phyloP scores from a whole-genome alignment of 2,329 filamentous ascomycete species.

The Aspergillus sp. region DNA sequence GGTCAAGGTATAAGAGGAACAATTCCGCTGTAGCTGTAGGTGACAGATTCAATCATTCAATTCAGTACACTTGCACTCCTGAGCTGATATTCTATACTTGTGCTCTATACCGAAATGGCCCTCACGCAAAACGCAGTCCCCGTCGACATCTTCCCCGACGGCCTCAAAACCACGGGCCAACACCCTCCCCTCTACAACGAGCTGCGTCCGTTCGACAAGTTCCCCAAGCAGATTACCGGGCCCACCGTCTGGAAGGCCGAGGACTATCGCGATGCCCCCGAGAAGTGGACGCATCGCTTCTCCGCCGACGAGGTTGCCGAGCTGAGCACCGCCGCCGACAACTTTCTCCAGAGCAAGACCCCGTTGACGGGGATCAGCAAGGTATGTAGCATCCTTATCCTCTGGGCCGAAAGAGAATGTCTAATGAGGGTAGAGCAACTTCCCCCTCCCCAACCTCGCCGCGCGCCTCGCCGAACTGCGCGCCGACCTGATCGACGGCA shows the following conservation, averaged over 20 bases:
- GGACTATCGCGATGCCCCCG: conserved; percentile 62
- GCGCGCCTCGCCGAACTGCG: conserved; percentile 56
- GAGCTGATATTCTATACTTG: too few relatives aligned
- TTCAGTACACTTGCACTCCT: too few relatives aligned
- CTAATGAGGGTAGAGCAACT: conserved; percentile 48
- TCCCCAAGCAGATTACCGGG: conserved; percentile 69
- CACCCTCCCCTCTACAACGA: conserved; percentile 66
- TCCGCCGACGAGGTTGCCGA: conserved; percentile 66
- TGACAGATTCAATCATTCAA: too few relatives aligned
- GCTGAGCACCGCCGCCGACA: conserved; percentile 65
- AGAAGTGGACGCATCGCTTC: conserved; percentile 72
- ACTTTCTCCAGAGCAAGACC: conserved; percentile 63
- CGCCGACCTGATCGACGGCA: conserved; percentile 72
- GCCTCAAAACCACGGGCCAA: conserved; percentile 69
- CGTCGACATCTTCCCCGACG: conserved; percentile 59
- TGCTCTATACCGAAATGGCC: conserved; percentile 14
- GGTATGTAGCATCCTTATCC: too few relatives aligned
- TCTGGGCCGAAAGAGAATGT: too few relatives aligned
- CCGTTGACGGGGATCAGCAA: conserved; percentile 71
- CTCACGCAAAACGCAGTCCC: conserved; percentile 42
- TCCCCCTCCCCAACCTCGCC: conserved; percentile 59
- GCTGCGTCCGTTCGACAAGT: conserved; percentile 66
- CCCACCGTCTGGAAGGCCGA: conserved; percentile 70
- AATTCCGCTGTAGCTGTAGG: background rate
- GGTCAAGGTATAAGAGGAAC: background rate